Evolutionary conservation across 139 green algal species (phyloP).

Genomic region (Zygnema circumcarinatum): DNA sequence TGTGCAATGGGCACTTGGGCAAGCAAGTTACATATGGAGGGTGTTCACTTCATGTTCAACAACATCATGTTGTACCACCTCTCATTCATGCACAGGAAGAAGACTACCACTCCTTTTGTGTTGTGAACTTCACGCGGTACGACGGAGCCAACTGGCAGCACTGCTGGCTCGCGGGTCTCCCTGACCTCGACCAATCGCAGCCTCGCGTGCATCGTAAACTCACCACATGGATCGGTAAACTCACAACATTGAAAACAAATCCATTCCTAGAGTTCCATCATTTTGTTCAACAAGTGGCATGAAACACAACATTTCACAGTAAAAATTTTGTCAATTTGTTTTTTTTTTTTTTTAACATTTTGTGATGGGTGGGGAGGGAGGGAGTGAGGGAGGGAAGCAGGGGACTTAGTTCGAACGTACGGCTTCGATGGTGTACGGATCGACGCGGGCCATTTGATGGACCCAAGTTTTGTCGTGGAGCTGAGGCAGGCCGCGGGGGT

Average conservation of each 20-base stretch:
- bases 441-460: slow-evolving; percentile 33
- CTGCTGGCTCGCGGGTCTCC: slow-evolving; percentile 33
- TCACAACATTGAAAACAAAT: no score
- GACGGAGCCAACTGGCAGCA: slow-evolving; percentile 35
- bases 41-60: background rate
- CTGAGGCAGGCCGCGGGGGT: background rate
- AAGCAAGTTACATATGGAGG: background rate
- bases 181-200: slow-evolving; percentile 40
- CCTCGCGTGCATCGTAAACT: background rate
- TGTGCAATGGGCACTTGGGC: background rate
- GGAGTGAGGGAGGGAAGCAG: no score
- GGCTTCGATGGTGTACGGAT: slow-evolving; percentile 28
- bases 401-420: slow-evolving; percentile 1
- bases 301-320: no score
- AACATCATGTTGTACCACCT: background rate
- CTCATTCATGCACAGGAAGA: background rate
- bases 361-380: no score
- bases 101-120: slow-evolving; percentile 15
- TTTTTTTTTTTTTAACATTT: no score
- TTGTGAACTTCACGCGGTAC: slow-evolving; percentile 26
- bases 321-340: no score
- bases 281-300: no score
- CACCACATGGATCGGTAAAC: background rate
- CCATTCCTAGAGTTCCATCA: no score
- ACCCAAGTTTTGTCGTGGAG: slow-evolving; percentile 1